Evolutionary conservation across 148 eudicot species (phyloP), one percentile per base, ranked within the genome.

Genomic region (Rhododendron kiyosumense): DNA sequence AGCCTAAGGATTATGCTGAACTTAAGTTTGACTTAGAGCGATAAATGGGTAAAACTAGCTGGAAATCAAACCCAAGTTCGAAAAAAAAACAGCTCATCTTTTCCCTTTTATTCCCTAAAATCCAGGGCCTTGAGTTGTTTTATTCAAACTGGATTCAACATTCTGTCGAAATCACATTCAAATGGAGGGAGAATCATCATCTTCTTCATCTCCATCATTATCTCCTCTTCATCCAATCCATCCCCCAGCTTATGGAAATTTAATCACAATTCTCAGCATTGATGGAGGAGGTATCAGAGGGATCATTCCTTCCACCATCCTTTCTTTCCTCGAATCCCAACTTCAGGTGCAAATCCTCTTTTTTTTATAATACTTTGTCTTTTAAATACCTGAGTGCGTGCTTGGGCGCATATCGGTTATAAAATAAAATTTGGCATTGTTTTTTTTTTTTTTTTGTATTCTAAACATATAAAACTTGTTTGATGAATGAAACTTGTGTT

Each of bases 261-360:
- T 94, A 49, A 88, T 94, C 82, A 93, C 95, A 1, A 87, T 94
- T 81, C 88, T 94, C 30, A 93, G 94, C 85, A 93, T 94, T 67
- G 96, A 94, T 82, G 94, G 96, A 20, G 96, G 96, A 61, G 96
- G 96, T 7, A 80, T 94, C 48, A 84, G 92, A 81, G 96, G 95
- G 30, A 87, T 93, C 54, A 89, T 94, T 67, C 91, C 94, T 1
- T 90, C 73, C 0, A 87, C 88, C 38, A 86, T 92, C 52, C 90
- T 92, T 28, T n/a, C 52, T 8, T 90, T 81, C 46, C 89, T 92
- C 2, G 93, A 92, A 79, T 84, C 88, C 24, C 86, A 90, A 78
- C 93, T 92, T 84, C 93, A 92, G 91, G 83, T 80, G 34, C 8
- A 22, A 7, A 18, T 76, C 43, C 22, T 32, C 22, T 18, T 12